A percentile compares a stretch with the other conserved stretches of the same genome.
Conservation (phyloP, 306 rosid species). For the Vicia sativa region DNA sequence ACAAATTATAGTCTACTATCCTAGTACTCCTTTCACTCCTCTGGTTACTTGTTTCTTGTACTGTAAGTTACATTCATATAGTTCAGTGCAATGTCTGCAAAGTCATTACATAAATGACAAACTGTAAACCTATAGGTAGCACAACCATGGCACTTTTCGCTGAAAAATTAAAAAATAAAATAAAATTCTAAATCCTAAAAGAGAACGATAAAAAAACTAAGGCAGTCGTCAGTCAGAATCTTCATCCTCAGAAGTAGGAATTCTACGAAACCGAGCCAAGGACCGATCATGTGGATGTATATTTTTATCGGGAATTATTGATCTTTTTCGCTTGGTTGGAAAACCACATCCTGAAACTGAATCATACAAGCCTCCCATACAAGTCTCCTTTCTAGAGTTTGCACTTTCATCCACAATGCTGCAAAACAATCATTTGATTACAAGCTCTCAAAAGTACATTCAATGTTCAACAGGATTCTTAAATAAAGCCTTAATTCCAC, state of each 20-base stretch:
- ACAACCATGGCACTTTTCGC: too few species aligned
- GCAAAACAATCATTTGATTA: slow-evolving; percentile 40
- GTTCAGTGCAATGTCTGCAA: too few species aligned
- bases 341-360: slow-evolving; percentile 78
- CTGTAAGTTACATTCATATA: too few species aligned
- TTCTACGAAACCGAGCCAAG: slow-evolving; percentile 68
- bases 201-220: slow-evolving; percentile 10
- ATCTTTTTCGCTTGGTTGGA: slow-evolving; percentile 63
- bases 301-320: slow-evolving; percentile 49
- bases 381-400: slow-evolving; percentile 59
- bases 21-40: too few species aligned
- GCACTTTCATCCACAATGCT: slow-evolving; percentile 57
- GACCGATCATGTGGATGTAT: slow-evolving; percentile 48
- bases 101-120: too few species aligned
- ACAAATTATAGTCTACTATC: too few species aligned
- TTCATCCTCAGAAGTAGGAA: slow-evolving; percentile 65
- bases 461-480: slow-evolving; percentile 20
- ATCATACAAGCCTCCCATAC: slow-evolving; percentile 72
- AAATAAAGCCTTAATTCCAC: slow-evolving; percentile 22
- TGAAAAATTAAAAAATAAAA: neutral
- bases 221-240: slow-evolving; percentile 47
- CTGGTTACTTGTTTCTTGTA: too few species aligned
- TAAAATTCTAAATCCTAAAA: neutral
- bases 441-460: slow-evolving; percentile 10
- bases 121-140: too few species aligned